Conservation (phyloP, 805 yeast species). For the Lipomyces lipofer region DNA sequence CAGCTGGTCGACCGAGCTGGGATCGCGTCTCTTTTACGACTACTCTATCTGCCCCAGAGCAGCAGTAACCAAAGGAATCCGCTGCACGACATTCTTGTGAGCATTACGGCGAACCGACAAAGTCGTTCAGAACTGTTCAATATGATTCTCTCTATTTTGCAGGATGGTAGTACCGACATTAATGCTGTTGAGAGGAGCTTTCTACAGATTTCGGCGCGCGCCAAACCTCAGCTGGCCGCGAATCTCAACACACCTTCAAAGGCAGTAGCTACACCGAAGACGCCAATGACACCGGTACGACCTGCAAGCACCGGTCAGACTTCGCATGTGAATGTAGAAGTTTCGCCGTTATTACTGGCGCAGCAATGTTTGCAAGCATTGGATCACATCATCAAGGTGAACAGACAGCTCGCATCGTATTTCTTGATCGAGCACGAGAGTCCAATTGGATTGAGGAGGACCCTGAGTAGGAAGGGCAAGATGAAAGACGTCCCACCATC, state of each 20-base stretch:
- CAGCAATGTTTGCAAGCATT: constrained; percentile 75
- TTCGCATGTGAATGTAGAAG: constrained; percentile 40
- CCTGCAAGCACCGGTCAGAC: not conserved
- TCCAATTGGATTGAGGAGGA: constrained; percentile 41
- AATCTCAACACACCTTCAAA: constrained; percentile 31
- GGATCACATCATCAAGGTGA: constrained; percentile 66
- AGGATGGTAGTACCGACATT: constrained; percentile 70
- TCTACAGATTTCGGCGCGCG: constrained; percentile 54
- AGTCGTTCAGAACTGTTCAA: constrained; percentile 74
- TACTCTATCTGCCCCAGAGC: constrained; percentile 72
- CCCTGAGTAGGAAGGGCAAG: constrained; percentile 40
- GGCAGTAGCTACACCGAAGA: constrained; percentile 22
- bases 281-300: constrained; percentile 21
- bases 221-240: constrained; percentile 38
- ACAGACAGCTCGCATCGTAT: constrained; percentile 66
- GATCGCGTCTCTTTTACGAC: constrained; percentile 66
- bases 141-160: constrained; percentile 63
- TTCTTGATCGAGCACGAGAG: constrained; percentile 76
- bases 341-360: constrained; percentile 70
- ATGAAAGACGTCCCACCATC: constrained; percentile 39
- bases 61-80: constrained; percentile 57
- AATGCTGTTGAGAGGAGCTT: constrained; percentile 63
- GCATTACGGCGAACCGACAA: constrained; percentile 73
- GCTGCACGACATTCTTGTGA: constrained; percentile 64
- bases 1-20: constrained; percentile 77